These are phyloP conservation scores for Clonostachys sp. DNA, from an alignment of 2,329 filamentous ascomycete genomes.

Conservation along the genomic window DNA sequence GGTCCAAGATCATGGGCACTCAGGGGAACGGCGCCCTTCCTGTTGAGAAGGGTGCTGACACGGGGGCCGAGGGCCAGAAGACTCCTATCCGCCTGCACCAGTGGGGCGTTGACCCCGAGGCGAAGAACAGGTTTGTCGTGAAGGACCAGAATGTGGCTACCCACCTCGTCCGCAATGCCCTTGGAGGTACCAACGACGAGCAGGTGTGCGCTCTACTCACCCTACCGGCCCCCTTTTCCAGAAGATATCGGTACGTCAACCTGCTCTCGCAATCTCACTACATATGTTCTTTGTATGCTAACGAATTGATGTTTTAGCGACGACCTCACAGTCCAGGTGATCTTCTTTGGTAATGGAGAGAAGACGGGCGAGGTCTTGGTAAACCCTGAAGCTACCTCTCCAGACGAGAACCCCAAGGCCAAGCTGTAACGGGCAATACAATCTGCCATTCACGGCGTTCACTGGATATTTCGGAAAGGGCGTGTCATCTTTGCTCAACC, in stretches of 20 bases:
- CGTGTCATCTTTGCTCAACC: too few relatives aligned
- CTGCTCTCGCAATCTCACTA: constrained; percentile 6
- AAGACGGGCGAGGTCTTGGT: constrained; percentile 74
- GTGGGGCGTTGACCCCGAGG: constrained; percentile 75
- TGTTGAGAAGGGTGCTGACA: constrained; percentile 60
- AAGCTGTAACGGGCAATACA: constrained; percentile 22
- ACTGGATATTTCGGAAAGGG: too few relatives aligned
- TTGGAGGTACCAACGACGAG: constrained; percentile 89
- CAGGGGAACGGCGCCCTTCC: constrained; percentile 51
- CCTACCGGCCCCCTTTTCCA: constrained; percentile 83
- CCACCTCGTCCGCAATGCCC: constrained; percentile 89
- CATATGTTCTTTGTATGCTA: constrained; percentile 5
- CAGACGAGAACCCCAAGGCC: constrained; percentile 25
- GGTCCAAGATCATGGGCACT: constrained; percentile 54
- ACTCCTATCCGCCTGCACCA: constrained; percentile 85
- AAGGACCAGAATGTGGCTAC: constrained; percentile 96
- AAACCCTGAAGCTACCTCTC: constrained; percentile 81
- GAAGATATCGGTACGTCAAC: constrained; percentile 70
- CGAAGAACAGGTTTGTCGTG: constrained; percentile 81
- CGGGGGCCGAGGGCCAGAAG: constrained; percentile 64
- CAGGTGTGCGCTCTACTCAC: constrained; percentile 91
- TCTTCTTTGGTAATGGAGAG: constrained; percentile 87
- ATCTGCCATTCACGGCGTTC: constrained; percentile 13
- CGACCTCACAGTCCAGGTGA: constrained; percentile 94
- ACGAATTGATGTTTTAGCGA: constrained; percentile 50